A percentile compares a stretch with the other conserved stretches of the same genome.
phyloP scores from a whole-genome alignment of 2,329 filamentous ascomycete genomes.

The Camillea tinctor region DNA sequence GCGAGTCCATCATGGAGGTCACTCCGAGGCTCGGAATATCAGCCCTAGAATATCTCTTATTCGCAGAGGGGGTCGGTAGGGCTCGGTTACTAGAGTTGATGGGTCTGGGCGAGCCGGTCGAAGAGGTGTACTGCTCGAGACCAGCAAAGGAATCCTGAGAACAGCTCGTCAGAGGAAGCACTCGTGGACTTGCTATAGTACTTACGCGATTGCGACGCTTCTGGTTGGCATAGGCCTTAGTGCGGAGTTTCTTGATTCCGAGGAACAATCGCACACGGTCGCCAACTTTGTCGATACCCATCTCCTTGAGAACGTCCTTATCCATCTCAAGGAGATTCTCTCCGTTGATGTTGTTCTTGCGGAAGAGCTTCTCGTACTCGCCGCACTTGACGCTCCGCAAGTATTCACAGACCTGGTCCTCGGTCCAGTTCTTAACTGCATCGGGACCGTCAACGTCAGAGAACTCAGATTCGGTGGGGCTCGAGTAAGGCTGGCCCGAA shows the following conservation, averaged over 20 bases:
- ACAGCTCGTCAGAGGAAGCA: constrained; percentile 16
- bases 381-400: constrained; percentile 86
- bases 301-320: constrained; percentile 92
- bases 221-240: constrained; percentile 71
- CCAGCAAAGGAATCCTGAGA: constrained; percentile 77
- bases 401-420: constrained; percentile 89
- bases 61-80: constrained; percentile 45
- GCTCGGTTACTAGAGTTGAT: constrained; percentile 52
- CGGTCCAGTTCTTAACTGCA: constrained; percentile 82
- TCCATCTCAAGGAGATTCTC: constrained; percentile 97
- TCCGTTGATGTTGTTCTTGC: constrained; percentile 94
- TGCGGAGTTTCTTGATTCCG: constrained; percentile 79
- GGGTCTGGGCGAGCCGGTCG: constrained; percentile 64
- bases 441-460: constrained; percentile 77
- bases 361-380: constrained; percentile 88
- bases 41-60: constrained; percentile 64
- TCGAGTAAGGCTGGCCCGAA: constrained; percentile 62
- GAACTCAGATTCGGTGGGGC: constrained; percentile 90
- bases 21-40: constrained; percentile 42
- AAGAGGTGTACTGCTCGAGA: constrained; percentile 66
- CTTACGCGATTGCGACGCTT: constrained; percentile 84
- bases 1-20: constrained; percentile 50
- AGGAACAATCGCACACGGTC: constrained; percentile 90
- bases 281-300: constrained; percentile 97
- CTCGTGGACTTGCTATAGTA: constrained; percentile 12